A percentile compares a stretch with the other conserved stretches of the same genome.
Conservation (phyloP, 306 rosid genomes). For the Lathyrus sativus region DNA sequence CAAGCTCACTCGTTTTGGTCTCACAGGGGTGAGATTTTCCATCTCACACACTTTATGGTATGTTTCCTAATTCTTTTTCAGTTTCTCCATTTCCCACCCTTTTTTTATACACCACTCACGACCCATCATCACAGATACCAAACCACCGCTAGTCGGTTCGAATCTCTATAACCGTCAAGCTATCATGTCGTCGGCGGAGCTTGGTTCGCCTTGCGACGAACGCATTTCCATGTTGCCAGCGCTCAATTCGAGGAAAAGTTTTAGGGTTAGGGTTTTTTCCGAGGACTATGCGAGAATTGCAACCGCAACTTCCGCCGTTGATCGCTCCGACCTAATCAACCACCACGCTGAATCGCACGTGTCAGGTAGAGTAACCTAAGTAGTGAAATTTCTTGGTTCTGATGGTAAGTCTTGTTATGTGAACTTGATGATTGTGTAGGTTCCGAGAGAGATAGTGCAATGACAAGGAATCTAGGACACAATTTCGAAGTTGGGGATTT, state of each 20-base stretch:
- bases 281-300: conserved; percentile 6
- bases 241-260: conserved; percentile 35
- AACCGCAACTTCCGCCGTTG: too few relatives aligned
- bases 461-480: conserved; percentile 35
- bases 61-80: not conserved
- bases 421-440: conserved; percentile 75
- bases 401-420: conserved; percentile 53
- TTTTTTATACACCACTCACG: conserved; percentile 43
- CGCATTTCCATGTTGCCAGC: conserved; percentile 35
- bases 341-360: too few relatives aligned
- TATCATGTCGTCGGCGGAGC: conserved; percentile 47
- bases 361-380: too few relatives aligned
- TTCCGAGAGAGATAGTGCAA: conserved; percentile 41
- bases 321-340: too few relatives aligned
- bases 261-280: conserved; percentile 42
- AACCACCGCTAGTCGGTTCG: conserved; percentile 33
- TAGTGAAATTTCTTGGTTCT: conserved; percentile 21
- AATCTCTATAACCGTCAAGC: conserved; percentile 37
- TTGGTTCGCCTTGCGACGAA: conserved; percentile 37
- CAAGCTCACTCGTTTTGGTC: too few relatives aligned
- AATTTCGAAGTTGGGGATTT: conserved; percentile 83
- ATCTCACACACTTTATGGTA: not conserved
- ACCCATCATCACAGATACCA: conserved; percentile 38
- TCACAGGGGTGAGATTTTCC: not conserved
- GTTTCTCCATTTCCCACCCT: not conserved